Evolutionary conservation across 1,284 basidiomycete species (phyloP).

Genomic region (Malassezia globosa): DNA sequence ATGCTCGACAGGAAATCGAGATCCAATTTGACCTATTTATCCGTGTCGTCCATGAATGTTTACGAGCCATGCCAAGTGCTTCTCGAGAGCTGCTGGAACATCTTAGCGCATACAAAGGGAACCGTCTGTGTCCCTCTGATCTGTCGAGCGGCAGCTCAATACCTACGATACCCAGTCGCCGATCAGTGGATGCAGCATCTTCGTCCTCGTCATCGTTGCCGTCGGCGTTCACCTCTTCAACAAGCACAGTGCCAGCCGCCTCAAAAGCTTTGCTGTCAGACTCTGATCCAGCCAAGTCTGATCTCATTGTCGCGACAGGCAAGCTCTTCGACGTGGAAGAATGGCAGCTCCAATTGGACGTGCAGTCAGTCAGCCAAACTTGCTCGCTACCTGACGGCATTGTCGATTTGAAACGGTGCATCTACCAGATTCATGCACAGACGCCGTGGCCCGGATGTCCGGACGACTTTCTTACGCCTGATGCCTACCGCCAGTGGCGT

Average conservation of each 20-base stretch:
- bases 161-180: not conserved
- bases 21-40: conserved; percentile 79
- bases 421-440: conserved; percentile 80
- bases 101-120: conserved; percentile 52
- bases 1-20: conserved; percentile 82
- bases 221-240: not conserved
- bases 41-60: conserved; percentile 67
- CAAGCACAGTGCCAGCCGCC: not conserved
- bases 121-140: not conserved
- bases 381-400: conserved; percentile 56
- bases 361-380: conserved; percentile 59
- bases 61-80: conserved; percentile 48
- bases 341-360: conserved; percentile 60
- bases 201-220: conserved; percentile 8
- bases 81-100: conserved; percentile 69
- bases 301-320: conserved; percentile 54
- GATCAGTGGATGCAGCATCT: not conserved
- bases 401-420: conserved; percentile 58
- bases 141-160: not conserved
- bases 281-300: conserved; percentile 20
- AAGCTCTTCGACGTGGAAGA: conserved; percentile 64
- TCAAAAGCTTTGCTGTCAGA: not conserved
- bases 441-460: conserved; percentile 69
- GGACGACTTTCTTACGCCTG: conserved; percentile 69
- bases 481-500: conserved; percentile 73